A percentile compares a stretch with the other conserved stretches of the same genome.
phyloP scores from a whole-genome alignment of 2,329 filamentous ascomycete genomes.

The Cladosporium sphaerospermum region DNA sequence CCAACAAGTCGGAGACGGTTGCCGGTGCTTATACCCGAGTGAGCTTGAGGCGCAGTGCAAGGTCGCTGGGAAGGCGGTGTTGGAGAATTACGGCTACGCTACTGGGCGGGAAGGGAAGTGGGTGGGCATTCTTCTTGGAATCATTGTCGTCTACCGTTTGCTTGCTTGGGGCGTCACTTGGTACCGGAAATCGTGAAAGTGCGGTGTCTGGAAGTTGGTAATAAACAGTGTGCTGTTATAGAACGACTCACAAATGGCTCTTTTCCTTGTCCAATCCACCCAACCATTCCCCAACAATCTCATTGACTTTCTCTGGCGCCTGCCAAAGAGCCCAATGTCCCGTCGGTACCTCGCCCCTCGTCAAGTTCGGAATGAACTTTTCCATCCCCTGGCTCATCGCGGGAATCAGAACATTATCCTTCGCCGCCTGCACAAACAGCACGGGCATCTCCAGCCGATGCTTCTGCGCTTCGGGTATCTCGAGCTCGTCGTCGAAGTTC shows the following conservation, averaged over 20 bases:
- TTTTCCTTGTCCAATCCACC: constrained; percentile 46
- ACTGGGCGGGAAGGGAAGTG: constrained; percentile 56
- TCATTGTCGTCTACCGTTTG: constrained; percentile 64
- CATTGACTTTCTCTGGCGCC: constrained; percentile 64
- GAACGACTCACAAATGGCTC: constrained; percentile 37
- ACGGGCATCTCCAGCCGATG: constrained; percentile 43
- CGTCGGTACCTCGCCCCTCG: constrained; percentile 58
- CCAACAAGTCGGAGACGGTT: constrained; percentile 27
- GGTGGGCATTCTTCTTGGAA: constrained; percentile 67
- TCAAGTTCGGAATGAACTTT: constrained; percentile 57
- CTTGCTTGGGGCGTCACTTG: constrained; percentile 53
- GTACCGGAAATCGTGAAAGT: constrained; percentile 1
- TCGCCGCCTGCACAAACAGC: constrained; percentile 67
- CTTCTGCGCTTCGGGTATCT: constrained; percentile 17
- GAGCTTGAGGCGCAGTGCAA: constrained; percentile 55
- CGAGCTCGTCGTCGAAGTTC: constrained; percentile 70
- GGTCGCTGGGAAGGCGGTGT: constrained; percentile 62
- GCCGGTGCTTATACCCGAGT: constrained; percentile 64
- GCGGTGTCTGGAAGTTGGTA: neutral
- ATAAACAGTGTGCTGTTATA: neutral
- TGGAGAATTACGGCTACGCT: constrained; percentile 61
- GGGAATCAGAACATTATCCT: constrained; percentile 67
- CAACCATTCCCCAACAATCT: constrained; percentile 61
- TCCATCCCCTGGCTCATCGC: constrained; percentile 68
- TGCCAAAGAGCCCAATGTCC: constrained; percentile 82